Percentiles rank a stretch among this genome's conserved stretches.
Evolutionary conservation across 169 alveolate genomes (phyloP).

Genomic region (Eimeria maxima): DNA sequence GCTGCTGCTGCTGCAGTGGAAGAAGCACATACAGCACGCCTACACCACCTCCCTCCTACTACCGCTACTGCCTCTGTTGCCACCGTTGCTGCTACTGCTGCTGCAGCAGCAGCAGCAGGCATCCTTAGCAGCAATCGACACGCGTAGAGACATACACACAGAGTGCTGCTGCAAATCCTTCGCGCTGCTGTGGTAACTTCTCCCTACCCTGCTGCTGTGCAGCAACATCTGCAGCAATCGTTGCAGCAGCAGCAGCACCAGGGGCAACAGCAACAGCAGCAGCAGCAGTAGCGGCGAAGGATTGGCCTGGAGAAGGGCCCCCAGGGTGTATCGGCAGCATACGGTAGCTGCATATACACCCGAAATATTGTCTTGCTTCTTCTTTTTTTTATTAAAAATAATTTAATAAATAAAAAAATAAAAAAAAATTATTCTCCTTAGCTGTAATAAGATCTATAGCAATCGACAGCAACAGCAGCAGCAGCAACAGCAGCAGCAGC

Average conservation of each 20-base stretch:
- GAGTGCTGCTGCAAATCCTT: constrained; percentile 31
- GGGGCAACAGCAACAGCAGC: not conserved
- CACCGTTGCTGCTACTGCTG: too few relatives aligned
- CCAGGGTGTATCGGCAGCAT: too few relatives aligned
- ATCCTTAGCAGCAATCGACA: not conserved
- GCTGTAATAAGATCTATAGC: not conserved
- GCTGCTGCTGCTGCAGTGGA: constrained; percentile 29
- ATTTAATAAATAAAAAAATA: too few relatives aligned
- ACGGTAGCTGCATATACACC: too few relatives aligned
- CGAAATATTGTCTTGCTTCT: too few relatives aligned
- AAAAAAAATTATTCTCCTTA: too few relatives aligned
- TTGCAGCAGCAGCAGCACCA: too few relatives aligned
- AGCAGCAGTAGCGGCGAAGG: not conserved
- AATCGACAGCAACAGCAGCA: not conserved
- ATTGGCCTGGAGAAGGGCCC: not conserved
- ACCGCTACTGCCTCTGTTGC: constrained; percentile 33
- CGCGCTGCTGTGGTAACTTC: not conserved
- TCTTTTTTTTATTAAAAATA: too few relatives aligned
- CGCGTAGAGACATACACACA: not conserved
- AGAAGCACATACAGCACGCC: too few relatives aligned
- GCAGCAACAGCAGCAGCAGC: constrained; percentile 3
- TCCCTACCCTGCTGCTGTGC: not conserved
- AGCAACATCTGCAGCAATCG: too few relatives aligned
- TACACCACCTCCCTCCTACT: too few relatives aligned
- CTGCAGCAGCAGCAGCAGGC: constrained; percentile 36